Conservation (phyloP, 2,329 filamentous ascomycete species). For the Boeremia exigua region DNA sequence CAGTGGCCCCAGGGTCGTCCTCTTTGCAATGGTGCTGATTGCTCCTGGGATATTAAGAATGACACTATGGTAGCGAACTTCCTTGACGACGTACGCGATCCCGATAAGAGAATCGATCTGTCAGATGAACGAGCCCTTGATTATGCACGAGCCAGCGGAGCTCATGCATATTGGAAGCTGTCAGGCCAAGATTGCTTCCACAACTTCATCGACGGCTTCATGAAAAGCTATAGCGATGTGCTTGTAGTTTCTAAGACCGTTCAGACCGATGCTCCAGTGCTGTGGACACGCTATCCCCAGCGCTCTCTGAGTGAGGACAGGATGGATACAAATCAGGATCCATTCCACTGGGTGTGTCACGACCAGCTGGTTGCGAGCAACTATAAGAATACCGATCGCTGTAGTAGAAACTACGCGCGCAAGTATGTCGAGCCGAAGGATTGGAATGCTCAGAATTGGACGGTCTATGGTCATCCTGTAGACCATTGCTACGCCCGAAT, state of each 20-base stretch:
- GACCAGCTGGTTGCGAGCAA: constrained; percentile 7
- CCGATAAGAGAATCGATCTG: not conserved
- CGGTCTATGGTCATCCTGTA: constrained; percentile 21
- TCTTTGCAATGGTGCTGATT: constrained; percentile 4
- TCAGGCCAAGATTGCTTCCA: constrained; percentile 12
- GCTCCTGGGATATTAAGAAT: constrained; percentile 15
- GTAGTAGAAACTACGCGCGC: not conserved
- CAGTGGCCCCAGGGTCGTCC: not conserved
- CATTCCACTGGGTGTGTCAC: constrained; percentile 24
- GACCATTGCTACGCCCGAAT: constrained; percentile 20
- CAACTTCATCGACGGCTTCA: constrained; percentile 18
- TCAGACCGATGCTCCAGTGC: constrained; percentile 11
- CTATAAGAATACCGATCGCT: not conserved
- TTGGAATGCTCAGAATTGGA: constrained; percentile 25
- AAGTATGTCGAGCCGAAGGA: constrained; percentile 1
- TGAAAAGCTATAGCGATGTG: constrained; percentile 17
- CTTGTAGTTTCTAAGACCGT: constrained; percentile 11
- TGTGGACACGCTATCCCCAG: constrained; percentile 23
- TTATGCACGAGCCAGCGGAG: not conserved
- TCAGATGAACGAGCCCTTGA: not conserved
- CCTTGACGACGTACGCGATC: constrained; percentile 16
- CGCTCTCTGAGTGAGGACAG: constrained; percentile 11
- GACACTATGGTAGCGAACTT: constrained; percentile 7
- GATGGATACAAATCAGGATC: constrained; percentile 17
- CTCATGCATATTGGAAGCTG: constrained; percentile 1